phyloP scores from a whole-genome alignment of 176 grass and related monocot genomes.

The Cenchrus americanus region DNA sequence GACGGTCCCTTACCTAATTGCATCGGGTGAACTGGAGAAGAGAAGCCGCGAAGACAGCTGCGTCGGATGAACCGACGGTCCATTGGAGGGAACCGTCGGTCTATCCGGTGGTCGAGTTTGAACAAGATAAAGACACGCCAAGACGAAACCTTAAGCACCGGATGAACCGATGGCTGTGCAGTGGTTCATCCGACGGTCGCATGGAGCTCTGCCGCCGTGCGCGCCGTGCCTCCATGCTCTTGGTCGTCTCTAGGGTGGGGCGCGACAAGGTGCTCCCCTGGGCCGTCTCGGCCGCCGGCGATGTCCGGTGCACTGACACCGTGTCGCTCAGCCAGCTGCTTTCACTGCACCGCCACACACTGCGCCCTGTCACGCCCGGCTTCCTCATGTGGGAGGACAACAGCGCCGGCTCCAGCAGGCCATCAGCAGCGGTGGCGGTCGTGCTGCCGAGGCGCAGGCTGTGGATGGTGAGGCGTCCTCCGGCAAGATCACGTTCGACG shows the following conservation, averaged over 20 bases:
- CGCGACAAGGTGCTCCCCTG: conserved; percentile 45
- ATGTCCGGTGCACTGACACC: conserved; percentile 65
- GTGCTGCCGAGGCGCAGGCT: not conserved
- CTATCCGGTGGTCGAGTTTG: too few species aligned
- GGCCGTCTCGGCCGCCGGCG: conserved; percentile 61
- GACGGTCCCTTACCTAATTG: too few species aligned
- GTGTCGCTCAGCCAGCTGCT: conserved; percentile 79
- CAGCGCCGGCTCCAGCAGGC: not conserved
- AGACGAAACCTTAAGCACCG: too few species aligned
- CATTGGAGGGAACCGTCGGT: too few species aligned
- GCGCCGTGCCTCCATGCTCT: not conserved
- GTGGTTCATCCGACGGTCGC: too few species aligned
- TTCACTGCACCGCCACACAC: conserved; percentile 60
- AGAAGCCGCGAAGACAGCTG: too few species aligned
- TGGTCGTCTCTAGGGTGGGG: not conserved
- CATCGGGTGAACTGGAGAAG: too few species aligned
- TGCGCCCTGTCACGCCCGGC: conserved; percentile 56
- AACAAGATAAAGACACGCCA: too few species aligned
- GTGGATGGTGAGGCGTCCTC: not conserved
- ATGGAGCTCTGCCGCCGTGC: conserved; percentile 9
- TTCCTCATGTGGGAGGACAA: conserved; percentile 57
- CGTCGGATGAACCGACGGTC: too few species aligned
- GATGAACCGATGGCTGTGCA: too few species aligned
- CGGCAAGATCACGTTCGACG: conserved; percentile 33
- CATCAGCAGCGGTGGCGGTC: not conserved